Evolutionary conservation across 2,329 filamentous ascomycete species (phyloP), one percentile per base, ranked within the genome.

Genomic region (Fusarium dlaminii): DNA sequence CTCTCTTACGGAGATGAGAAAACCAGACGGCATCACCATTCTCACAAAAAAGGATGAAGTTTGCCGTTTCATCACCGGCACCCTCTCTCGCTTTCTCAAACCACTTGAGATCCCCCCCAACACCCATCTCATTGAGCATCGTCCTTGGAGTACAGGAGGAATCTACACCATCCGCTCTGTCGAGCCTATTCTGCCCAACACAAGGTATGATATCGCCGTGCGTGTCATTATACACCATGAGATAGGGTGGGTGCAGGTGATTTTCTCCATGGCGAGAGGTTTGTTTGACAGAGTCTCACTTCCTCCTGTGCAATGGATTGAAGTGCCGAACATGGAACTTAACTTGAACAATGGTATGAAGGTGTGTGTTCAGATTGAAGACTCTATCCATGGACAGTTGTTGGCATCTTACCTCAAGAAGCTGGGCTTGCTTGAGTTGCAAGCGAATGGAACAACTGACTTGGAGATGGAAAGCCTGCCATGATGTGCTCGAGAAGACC

Each of bases 301-400:
- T 30, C 55, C 43, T 7, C 27, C 61, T 0, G 11, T 24, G 15
- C 27, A 49, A 37, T 42, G n/a, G 29, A n/a, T 30, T 5, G 20
- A 30, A 29, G 29, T 42, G 2, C 36, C 43, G 3, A 39, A n/a
- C 6, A 30, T 14, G 43, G 43, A 49, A 18, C 13, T 36, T 12
- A 3, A 5, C 5, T 42, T 49, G 20, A 37, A 42, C 10, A 61
- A 24, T 22, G 60, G 52, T 6, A 24, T 42, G 5, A 48, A 7
- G 18, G 54, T 61, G 8, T 22, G 29, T 18, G 29, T 30, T 7
- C 30, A 49, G 55, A 30, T 64, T 22, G 65, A 67, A 32, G 46
- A 68, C 20, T 67, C 63, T n/a, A 32, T 67, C 1, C 14, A 67
- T 42, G 63, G 65, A 20, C 52, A 34, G 34, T 42, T 56, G 40